Evolutionary conservation across 768 basidiomycete genomes (phyloP).

Genomic region (Trametes villosa): DNA sequence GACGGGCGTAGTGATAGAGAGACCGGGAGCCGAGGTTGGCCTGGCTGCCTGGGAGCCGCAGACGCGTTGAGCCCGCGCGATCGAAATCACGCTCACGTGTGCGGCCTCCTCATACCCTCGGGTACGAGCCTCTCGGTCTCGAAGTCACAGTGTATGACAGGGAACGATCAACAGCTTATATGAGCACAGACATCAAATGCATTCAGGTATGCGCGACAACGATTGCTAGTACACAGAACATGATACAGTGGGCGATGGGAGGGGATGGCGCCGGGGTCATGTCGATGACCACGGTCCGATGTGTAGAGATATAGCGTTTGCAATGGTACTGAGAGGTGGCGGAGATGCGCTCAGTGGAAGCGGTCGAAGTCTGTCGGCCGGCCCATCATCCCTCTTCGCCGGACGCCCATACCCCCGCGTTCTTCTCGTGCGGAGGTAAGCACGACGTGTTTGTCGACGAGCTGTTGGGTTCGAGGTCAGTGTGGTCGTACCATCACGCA

Average conservation of each 20-base stretch:
- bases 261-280: not conserved
- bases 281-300: not conserved
- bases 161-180: not conserved
- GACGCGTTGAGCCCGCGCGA: constrained; percentile 8
- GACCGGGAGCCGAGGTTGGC: not conserved
- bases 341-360: constrained; percentile 42
- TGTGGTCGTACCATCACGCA: constrained; percentile 20
- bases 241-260: not conserved
- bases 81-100: constrained; percentile 24
- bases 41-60: not conserved
- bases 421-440: constrained; percentile 64
- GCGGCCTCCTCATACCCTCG: too few species aligned
- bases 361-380: constrained; percentile 59
- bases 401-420: constrained; percentile 47
- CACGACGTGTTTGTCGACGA: constrained; percentile 79
- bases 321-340: not conserved
- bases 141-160: not conserved
- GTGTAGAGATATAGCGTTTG: not conserved
- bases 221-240: constrained; percentile 23
- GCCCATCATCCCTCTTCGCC: constrained; percentile 49
- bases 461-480: constrained; percentile 35
- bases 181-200: not conserved
- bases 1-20: not conserved
- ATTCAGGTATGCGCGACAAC: constrained; percentile 11
- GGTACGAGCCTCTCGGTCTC: too few species aligned